phyloP scores from a whole-genome alignment of 768 basidiomycete species.

The Cystofilobasidium ferigula region DNA sequence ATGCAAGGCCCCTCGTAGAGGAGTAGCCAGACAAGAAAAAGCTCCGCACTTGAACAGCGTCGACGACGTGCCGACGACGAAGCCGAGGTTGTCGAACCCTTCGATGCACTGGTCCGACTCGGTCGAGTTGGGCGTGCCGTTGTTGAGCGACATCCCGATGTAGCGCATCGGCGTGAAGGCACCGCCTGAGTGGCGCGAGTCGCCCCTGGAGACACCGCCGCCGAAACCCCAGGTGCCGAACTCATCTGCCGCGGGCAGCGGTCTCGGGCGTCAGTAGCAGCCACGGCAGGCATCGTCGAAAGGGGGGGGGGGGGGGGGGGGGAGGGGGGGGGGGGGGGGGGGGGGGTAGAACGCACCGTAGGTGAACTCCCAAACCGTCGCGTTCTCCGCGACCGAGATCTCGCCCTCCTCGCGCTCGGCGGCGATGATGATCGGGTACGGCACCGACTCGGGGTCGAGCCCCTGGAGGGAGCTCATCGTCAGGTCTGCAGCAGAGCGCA shows the following conservation, averaged over 20 bases:
- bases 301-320: no score
- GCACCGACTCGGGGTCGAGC: conserved; percentile 28
- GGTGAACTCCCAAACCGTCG: conserved; percentile 38
- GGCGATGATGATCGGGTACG: conserved; percentile 37
- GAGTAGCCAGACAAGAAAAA: no score
- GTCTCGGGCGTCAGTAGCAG: no score
- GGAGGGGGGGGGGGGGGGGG: no score
- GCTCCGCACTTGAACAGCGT: conserved; percentile 35
- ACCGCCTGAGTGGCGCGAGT: conserved; percentile 39
- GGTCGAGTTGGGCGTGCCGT: conserved; percentile 48
- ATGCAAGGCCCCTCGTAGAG: no score
- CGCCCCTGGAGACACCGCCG: conserved; percentile 36
- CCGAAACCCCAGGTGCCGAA: conserved; percentile 37
- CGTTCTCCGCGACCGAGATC: conserved; percentile 33
- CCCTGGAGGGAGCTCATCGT: conserved; percentile 27
- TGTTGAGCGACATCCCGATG: conserved; percentile 54
- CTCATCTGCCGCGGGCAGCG: conserved; percentile 22
- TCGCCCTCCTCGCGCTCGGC: conserved; percentile 32
- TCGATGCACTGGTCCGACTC: conserved; percentile 50
- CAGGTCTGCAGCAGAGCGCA: no score
- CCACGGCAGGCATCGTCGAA: no score
- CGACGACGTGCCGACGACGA: conserved; percentile 60
- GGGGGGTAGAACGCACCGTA: conserved; percentile 35
- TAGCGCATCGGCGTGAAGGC: conserved; percentile 47
- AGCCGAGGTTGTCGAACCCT: conserved; percentile 62